Evolutionary conservation across 129 eudicot species (phyloP).

Genomic region (Solidago caesia): DNA sequence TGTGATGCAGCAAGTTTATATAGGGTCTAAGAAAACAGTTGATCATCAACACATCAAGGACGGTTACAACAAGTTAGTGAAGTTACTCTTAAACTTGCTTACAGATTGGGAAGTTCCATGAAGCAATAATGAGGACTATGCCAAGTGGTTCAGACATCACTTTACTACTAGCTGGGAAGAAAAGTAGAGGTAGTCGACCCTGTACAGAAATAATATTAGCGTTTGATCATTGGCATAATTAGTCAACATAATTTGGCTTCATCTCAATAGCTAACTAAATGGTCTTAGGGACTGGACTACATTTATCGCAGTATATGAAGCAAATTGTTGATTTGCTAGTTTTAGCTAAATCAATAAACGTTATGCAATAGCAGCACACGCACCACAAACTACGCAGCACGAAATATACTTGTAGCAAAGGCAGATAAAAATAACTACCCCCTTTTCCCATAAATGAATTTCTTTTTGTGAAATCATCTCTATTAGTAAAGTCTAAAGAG

Average conservation of each 20-base stretch:
- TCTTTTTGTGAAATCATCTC: no score
- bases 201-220: slow-evolving; percentile 24
- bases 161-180: slow-evolving; percentile 68
- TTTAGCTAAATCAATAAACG: no score
- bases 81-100: slow-evolving; percentile 26
- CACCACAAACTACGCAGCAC: no score
- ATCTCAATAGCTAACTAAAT: neutral
- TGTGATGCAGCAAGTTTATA: neutral
- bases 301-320: no score
- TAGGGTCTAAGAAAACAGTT: neutral
- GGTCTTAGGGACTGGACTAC: no score
- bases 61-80: neutral
- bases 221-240: neutral
- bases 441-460: no score
- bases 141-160: slow-evolving; percentile 88
- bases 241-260: neutral
- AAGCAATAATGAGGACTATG: slow-evolving; percentile 57
- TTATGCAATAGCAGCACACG: no score
- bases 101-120: slow-evolving; percentile 93
- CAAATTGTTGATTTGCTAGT: no score
- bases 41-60: neutral
- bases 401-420: no score
- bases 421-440: no score
- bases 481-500: no score
- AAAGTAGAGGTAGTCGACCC: slow-evolving; percentile 58